phyloP scores from a whole-genome alignment of 2,329 filamentous ascomycete species.

The Clonostachys chloroleuca region DNA sequence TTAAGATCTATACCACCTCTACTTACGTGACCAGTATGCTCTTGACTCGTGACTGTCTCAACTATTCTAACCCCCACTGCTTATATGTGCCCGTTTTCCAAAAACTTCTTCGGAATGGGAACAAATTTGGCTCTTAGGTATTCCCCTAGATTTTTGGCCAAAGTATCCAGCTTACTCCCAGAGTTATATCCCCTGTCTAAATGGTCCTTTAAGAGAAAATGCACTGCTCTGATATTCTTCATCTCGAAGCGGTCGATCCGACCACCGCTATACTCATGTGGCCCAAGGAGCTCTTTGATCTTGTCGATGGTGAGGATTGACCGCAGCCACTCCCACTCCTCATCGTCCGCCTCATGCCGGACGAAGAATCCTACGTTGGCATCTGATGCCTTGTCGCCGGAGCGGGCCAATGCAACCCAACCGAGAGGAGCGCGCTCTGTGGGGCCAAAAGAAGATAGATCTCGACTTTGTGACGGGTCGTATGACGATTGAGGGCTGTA shows the following conservation, averaged over 20 bases:
- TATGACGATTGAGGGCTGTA: conserved; percentile 1
- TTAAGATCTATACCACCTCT: too few relatives aligned
- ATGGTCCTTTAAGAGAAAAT: conserved; percentile 7
- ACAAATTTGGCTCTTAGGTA: conserved; percentile 31
- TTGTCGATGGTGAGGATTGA: conserved; percentile 25
- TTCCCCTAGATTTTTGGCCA: conserved; percentile 34
- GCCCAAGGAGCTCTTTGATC: conserved; percentile 21
- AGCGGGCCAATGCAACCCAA: conserved; percentile 6
- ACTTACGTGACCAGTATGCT: too few relatives aligned
- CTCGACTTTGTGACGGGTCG: neutral
- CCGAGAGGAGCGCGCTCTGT: conserved; percentile 4
- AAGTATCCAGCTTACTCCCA: conserved; percentile 20
- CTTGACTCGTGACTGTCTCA: too few relatives aligned
- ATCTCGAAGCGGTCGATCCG: conserved; percentile 34
- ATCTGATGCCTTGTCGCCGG: conserved; percentile 31
- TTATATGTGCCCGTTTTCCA: conserved; percentile 8
- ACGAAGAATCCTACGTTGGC: conserved; percentile 35
- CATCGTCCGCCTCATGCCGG: conserved; percentile 11
- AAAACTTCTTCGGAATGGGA: conserved; percentile 30
- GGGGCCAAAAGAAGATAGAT: conserved; percentile 1
- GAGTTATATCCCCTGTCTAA: conserved; percentile 10
- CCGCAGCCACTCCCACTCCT: conserved; percentile 34
- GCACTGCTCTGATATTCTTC: conserved; percentile 18
- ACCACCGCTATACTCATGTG: conserved; percentile 15
- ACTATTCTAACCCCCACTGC: neutral